Evolutionary conservation across 2,329 filamentous ascomycete species (phyloP).

Genomic region (Alternaria brassicae): DNA sequence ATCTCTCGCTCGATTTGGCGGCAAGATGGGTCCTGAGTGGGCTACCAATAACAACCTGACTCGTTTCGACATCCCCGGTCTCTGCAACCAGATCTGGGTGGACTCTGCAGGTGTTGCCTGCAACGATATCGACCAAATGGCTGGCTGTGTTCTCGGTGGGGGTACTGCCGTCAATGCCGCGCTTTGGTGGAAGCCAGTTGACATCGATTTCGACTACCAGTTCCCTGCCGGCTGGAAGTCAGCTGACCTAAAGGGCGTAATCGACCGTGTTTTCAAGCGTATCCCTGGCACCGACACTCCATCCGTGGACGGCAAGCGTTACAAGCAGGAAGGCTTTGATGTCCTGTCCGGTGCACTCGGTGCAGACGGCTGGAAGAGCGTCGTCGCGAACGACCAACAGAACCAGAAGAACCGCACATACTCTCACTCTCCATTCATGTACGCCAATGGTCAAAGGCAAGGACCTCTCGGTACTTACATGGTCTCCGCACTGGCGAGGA

Average conservation of each 20-base stretch:
- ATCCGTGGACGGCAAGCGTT: conserved; percentile 70
- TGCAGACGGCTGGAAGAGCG: conserved; percentile 67
- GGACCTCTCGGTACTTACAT: conserved; percentile 77
- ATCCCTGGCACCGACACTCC: conserved; percentile 73
- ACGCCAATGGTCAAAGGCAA: conserved; percentile 68
- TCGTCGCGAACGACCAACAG: conserved; percentile 66
- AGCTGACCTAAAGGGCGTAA: conserved; percentile 65
- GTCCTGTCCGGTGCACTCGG: conserved; percentile 67
- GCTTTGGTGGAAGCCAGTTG: conserved; percentile 71
- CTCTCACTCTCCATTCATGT: conserved; percentile 72
- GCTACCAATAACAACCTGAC: conserved; percentile 67
- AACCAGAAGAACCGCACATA: conserved; percentile 71
- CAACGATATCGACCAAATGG: conserved; percentile 74
- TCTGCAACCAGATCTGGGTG: conserved; percentile 74
- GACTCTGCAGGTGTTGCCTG: conserved; percentile 70
- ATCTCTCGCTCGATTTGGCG: conserved; percentile 70
- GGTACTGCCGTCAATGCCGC: conserved; percentile 72
- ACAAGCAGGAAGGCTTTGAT: conserved; percentile 71
- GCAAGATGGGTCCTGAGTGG: conserved; percentile 68
- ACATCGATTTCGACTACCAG: conserved; percentile 73
- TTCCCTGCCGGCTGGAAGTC: conserved; percentile 77
- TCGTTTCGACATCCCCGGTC: conserved; percentile 73
- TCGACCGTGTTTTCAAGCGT: conserved; percentile 69
- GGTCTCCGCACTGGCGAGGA: conserved; percentile 63
- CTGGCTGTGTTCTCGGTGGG: conserved; percentile 73